Percentiles rank a stretch among this genome's conserved stretches.
phyloP scores from a whole-genome alignment of 2,329 filamentous ascomycete species.

The Pseudogymnoascus sp. region DNA sequence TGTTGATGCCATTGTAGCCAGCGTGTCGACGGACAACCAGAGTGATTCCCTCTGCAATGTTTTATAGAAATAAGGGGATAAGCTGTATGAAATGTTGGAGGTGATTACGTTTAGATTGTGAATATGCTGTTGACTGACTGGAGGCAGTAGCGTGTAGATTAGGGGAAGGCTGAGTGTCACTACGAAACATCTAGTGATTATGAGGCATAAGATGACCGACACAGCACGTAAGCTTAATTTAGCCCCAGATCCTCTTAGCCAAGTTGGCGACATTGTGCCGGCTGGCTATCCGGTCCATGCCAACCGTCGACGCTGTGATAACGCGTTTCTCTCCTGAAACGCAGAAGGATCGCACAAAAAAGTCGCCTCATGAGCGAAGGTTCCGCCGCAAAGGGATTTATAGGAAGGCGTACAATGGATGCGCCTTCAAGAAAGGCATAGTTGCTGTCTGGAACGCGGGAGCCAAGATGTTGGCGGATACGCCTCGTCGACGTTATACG shows the following conservation, averaged over 20 bases:
- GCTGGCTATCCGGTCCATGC: neutral
- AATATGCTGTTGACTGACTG: neutral
- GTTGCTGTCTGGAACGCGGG: no score
- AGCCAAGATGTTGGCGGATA: no score
- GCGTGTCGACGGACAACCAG: neutral
- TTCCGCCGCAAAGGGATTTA: neutral
- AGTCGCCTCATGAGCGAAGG: neutral
- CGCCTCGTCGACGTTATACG: no score
- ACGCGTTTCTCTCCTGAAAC: neutral
- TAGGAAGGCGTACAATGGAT: no score
- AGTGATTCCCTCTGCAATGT: neutral
- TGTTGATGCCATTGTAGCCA: neutral
- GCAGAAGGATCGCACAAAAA: neutral
- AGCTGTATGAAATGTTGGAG: neutral
- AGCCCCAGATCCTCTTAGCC: neutral
- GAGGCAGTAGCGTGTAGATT: neutral
- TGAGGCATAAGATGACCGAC: neutral
- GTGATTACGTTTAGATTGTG: neutral
- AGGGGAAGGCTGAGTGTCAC: no score
- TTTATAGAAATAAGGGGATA: neutral
- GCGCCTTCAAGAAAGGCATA: no score
- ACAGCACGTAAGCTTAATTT: neutral
- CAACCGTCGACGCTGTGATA: neutral
- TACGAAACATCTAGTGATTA: neutral
- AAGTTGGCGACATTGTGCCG: neutral